Evolutionary conservation across 805 yeast genomes (phyloP).

Genomic region (Cyberlindnera xylosilytica): DNA sequence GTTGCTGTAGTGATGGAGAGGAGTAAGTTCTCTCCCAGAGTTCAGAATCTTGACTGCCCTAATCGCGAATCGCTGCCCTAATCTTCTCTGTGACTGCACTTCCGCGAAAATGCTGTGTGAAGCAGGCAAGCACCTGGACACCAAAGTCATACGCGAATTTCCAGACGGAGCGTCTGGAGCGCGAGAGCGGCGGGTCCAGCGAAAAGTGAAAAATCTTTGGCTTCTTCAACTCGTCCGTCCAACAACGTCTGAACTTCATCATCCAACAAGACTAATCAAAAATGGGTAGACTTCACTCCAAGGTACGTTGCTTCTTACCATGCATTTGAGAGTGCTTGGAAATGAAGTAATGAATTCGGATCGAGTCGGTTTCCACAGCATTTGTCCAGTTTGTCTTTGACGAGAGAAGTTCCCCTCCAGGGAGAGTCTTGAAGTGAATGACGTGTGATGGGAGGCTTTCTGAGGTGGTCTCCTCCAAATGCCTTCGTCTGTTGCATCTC

Average conservation of each 20-base stretch:
- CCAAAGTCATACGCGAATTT: too few relatives aligned
- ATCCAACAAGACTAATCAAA: slow-evolving; percentile 48
- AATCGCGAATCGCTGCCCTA: background rate
- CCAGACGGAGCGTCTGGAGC: too few relatives aligned
- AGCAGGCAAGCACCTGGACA: too few relatives aligned
- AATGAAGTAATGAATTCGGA: slow-evolving; percentile 27
- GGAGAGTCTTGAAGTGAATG: too few relatives aligned
- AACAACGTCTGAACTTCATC: background rate
- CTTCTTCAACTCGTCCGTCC: background rate
- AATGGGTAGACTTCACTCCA: slow-evolving; percentile 99
- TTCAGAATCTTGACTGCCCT: background rate
- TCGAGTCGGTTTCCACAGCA: slow-evolving; percentile 22
- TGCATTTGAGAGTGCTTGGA: slow-evolving; percentile 11
- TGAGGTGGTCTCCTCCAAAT: slow-evolving; percentile 10
- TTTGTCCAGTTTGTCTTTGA: slow-evolving; percentile 1
- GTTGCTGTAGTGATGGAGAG: too few relatives aligned
- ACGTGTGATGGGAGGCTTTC: slow-evolving; percentile 1
- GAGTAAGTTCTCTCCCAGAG: too few relatives aligned
- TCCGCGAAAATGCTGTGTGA: slow-evolving; percentile 1
- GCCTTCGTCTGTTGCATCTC: background rate
- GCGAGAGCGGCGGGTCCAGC: too few relatives aligned
- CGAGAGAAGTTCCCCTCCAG: too few relatives aligned
- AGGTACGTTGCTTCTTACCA: slow-evolving; percentile 56
- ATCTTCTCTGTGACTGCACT: background rate
- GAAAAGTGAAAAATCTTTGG: slow-evolving; percentile 13